Evolutionary conservation across 805 yeast genomes (phyloP), one percentile per base, ranked within the genome.

Genomic region (Sugiyamaella chiloensis): DNA sequence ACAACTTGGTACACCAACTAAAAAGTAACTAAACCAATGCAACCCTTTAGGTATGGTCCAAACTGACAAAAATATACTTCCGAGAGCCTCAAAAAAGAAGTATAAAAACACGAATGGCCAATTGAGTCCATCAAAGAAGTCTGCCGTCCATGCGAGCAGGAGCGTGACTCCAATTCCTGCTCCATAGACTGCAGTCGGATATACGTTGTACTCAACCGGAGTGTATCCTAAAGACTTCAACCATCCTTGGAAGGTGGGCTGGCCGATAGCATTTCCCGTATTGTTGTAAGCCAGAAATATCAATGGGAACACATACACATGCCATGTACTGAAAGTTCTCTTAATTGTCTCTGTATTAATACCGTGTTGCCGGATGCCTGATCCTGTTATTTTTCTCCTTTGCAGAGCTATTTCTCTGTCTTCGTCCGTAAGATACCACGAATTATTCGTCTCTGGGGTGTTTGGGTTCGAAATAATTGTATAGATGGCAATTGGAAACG

Each of bases 11-110:
- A 73, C 59, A 2, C 78, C 78, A 2, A 72, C 60, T 40, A 77
- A 52, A 53, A 71, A 76, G 58, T 75, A 80, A 11, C 73, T 64
- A 7, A 73, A 61, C 78, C 80, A 78, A 49, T 76, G 79, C 30
- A 72, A 68, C 1, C 75, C 75, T 9, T 54, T 60, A 1, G 79
- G 76, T 24, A 78, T 69, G 37, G 73, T 54, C 81, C 82, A 79
- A 9, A 53, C 61, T 0, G 79, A 68, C 40, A 77, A 62, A 3
- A 72, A 58, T 3, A 72, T 61, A 58, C 73, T 66, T 2, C 79
- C 75, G 30, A 74, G 41, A 17, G 50, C 44, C 40, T 72, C 61
- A 24, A 67, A 59, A 2, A 70, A 37, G 51, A 74, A 78, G 58
- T 60, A 74, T 2, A 61, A 51, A 2, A 52, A 52, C 9, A 74